A percentile compares a stretch with the other conserved stretches of the same genome.
These are phyloP conservation scores for Aspergillus chevalieri DNA, from an alignment of 2,329 filamentous ascomycete genomes.

Conservation along the genomic window DNA sequence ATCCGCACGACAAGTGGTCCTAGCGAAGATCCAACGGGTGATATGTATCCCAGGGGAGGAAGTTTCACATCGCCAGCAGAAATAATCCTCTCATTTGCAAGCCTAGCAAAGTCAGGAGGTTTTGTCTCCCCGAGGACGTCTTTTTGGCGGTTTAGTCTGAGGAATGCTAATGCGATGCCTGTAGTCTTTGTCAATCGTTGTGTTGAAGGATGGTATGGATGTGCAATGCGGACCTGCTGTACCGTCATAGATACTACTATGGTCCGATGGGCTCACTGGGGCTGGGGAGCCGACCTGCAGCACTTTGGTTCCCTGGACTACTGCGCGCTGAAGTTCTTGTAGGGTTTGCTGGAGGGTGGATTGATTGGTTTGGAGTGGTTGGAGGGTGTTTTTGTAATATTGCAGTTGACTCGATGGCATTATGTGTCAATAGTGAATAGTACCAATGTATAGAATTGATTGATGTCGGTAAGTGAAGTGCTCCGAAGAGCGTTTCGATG, in stretches of 20 bases:
- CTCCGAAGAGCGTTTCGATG: background rate
- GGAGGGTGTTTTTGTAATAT: background rate
- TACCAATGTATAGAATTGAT: background rate
- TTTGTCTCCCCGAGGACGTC: background rate
- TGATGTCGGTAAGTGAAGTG: background rate
- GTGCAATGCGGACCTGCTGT: background rate
- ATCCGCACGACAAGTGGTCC: slow-evolving; percentile 21
- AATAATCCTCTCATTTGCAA: background rate
- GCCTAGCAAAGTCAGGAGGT: background rate
- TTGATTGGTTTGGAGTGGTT: background rate
- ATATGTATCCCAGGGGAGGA: background rate
- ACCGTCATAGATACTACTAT: background rate
- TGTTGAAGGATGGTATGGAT: background rate
- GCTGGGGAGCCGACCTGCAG: background rate
- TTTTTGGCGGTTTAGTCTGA: background rate
- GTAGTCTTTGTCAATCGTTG: background rate
- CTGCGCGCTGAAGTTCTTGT: background rate
- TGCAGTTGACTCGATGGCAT: background rate
- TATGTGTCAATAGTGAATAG: background rate
- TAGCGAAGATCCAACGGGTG: slow-evolving; percentile 20
- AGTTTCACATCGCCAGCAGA: background rate
- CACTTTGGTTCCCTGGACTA: background rate
- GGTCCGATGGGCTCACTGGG: background rate
- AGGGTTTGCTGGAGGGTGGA: background rate
- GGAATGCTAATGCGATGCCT: background rate